phyloP scores from a whole-genome alignment of 805 yeast genomes.

The Hermanozyma aechmeae region DNA sequence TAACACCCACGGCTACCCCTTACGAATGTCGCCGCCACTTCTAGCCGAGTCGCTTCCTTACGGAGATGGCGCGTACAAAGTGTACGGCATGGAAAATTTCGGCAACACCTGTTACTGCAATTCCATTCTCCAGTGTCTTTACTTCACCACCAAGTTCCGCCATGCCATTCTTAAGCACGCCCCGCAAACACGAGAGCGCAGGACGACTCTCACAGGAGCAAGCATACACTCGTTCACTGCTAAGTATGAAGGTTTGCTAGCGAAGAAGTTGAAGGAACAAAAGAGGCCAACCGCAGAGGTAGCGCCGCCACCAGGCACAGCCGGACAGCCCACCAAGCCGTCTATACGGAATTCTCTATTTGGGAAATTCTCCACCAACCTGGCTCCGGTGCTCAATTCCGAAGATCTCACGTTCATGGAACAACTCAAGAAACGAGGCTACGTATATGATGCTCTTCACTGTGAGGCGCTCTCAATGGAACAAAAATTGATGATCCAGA shows the following conservation, averaged over 20 bases:
- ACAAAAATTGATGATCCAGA: constrained; percentile 21
- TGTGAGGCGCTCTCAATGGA: constrained; percentile 25
- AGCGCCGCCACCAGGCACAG: constrained; percentile 1
- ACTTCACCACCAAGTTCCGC: constrained; percentile 64
- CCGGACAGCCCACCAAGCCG: constrained; percentile 14
- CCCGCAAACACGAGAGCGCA: constrained; percentile 20
- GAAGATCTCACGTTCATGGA: constrained; percentile 2
- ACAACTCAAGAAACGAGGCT: constrained; percentile 2
- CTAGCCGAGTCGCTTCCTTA: not conserved
- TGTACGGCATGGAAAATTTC: constrained; percentile 76
- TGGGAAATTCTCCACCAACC: not conserved
- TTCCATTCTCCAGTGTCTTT: constrained; percentile 82
- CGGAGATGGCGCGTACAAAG: constrained; percentile 44
- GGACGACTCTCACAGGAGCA: constrained; percentile 19
- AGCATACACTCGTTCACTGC: constrained; percentile 26
- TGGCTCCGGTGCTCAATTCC: not conserved
- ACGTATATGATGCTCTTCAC: constrained; percentile 18
- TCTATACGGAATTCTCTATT: constrained; percentile 13
- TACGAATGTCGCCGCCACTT: too few relatives aligned
- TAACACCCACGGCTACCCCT: too few relatives aligned
- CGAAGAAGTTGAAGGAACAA: constrained; percentile 25
- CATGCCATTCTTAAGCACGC: constrained; percentile 31
- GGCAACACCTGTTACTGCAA: constrained; percentile 95
- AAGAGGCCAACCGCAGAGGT: constrained; percentile 3
- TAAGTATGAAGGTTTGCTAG: constrained; percentile 31